Evolutionary conservation across 2,329 filamentous ascomycete species (phyloP).

Genomic region (Bipolaris cookei): DNA sequence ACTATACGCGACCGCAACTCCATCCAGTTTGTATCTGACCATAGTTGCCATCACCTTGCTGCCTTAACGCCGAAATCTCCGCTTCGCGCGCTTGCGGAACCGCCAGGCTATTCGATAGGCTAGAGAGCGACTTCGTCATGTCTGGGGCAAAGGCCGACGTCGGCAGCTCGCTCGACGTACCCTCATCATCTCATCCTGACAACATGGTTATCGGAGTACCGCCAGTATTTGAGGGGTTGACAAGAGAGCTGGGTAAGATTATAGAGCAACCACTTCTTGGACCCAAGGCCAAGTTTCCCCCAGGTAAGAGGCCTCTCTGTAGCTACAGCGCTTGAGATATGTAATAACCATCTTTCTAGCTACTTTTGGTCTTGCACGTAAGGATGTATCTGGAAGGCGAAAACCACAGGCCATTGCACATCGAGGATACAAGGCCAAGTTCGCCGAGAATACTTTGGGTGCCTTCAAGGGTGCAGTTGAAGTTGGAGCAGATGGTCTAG

Average conservation of each 20-base stretch:
- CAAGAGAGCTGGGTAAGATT: slow-evolving; percentile 43
- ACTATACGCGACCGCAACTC: not conserved
- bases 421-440: slow-evolving; percentile 76
- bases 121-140: slow-evolving; percentile 24
- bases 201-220: slow-evolving; percentile 48
- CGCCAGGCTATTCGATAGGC: slow-evolving; percentile 12
- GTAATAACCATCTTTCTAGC: slow-evolving; percentile 35
- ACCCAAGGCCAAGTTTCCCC: slow-evolving; percentile 40
- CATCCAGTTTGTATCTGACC: not conserved
- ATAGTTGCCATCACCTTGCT: not conserved
- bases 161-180: slow-evolving; percentile 33
- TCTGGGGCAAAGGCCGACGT: slow-evolving; percentile 23
- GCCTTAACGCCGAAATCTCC: slow-evolving; percentile 21
- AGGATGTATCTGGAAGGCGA: slow-evolving; percentile 44
- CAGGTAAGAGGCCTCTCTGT: slow-evolving; percentile 20
- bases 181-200: slow-evolving; percentile 45
- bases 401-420: slow-evolving; percentile 78
- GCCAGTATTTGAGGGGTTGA: slow-evolving; percentile 46
- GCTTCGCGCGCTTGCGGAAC: slow-evolving; percentile 16
- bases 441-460: slow-evolving; percentile 84
- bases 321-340: not conserved
- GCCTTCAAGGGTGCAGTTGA: slow-evolving; percentile 77
- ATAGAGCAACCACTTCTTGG: slow-evolving; percentile 44
- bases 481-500: slow-evolving; percentile 78
- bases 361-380: slow-evolving; percentile 43